Evolutionary conservation across 2,329 filamentous ascomycete species (phyloP), one percentile per base, ranked within the genome.

Genomic region (Biscogniauxia marginata): DNA sequence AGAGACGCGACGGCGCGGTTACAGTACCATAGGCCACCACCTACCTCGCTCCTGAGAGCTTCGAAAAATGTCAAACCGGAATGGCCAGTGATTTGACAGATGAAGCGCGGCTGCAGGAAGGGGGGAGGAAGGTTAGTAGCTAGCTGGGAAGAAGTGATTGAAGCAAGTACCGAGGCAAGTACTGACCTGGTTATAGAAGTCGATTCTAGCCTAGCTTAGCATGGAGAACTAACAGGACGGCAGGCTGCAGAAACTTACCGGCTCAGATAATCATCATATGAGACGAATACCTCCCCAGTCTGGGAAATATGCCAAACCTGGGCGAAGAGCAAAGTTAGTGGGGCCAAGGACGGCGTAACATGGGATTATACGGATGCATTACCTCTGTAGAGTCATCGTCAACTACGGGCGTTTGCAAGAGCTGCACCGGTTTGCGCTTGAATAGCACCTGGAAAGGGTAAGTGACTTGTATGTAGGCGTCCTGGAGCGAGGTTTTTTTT

Each of bases 31-130:
- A 22, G 20, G 21, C 16, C 6, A 18, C 49, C 9, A 78, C 87
- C 63, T 82, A 96, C 91, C 84, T 97, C 92, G 76, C 91, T 96
- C 73, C 90, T 86, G 24, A 93, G 83, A 22, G 95, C 95, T 64
- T 96, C 91, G 69, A 97, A 97, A 74, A 96, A 99, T 3, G 86
- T 93, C 63, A 97, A 79, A 52, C 89, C 89, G 24, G 92, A 96
- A 72, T 96, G 93, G 53, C 95, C 95, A 11, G 92, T 96, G 63
- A 98, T 96, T 71, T 96, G 90, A 74, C 96, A 96, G 59, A 96
- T 96, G 73, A 98, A 99, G 54, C 89, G 86, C 69, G 87, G 90
- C 87, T 93, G 65, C 50, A 65, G 43, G 56, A 66, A 70, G 57
- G 49, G 21, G 30, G 44, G 44, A 34, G 18, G n/a, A 20, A 30